phyloP scores from a whole-genome alignment of 2,329 filamentous ascomycete genomes.

The Penicillium sp. region DNA sequence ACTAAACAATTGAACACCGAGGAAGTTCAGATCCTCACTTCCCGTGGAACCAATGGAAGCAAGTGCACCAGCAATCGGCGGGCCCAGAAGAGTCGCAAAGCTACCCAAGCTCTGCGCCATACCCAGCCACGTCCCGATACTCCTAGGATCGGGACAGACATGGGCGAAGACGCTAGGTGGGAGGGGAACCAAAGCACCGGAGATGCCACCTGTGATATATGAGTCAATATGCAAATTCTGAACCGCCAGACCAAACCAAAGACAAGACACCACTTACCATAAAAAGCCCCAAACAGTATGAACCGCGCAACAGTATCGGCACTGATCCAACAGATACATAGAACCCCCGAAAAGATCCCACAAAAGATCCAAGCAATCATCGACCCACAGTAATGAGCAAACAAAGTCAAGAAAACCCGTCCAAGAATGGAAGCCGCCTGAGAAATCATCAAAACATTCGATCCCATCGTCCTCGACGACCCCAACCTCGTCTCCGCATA shows the following conservation, averaged over 20 bases:
- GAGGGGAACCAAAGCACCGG: conserved; percentile 58
- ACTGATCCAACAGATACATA: conserved; percentile 54
- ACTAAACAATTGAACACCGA: conserved; percentile 47
- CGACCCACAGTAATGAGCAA: conserved; percentile 55
- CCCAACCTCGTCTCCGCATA: conserved; percentile 32
- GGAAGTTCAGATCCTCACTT: conserved; percentile 31
- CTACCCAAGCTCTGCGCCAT: conserved; percentile 50
- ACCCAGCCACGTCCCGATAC: conserved; percentile 48
- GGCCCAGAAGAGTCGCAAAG: conserved; percentile 48
- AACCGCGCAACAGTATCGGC: conserved; percentile 48
- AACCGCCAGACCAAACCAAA: background rate
- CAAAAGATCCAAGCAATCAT: conserved; percentile 55
- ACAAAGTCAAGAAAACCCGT: conserved; percentile 51
- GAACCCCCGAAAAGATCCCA: conserved; percentile 36
- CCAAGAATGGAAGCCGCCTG: conserved; percentile 57
- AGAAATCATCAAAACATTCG: conserved; percentile 59
- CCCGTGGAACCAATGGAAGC: conserved; percentile 36
- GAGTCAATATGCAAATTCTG: background rate
- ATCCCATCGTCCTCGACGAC: conserved; percentile 39
- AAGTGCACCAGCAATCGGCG: conserved; percentile 49
- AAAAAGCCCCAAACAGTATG: conserved; percentile 58
- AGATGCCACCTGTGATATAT: conserved; percentile 47
- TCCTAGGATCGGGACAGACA: conserved; percentile 46
- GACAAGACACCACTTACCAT: conserved; percentile 36
- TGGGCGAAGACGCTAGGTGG: conserved; percentile 58